Evolutionary conservation across 257 asterid species (phyloP).

Genomic region (Agastache rugosa): DNA sequence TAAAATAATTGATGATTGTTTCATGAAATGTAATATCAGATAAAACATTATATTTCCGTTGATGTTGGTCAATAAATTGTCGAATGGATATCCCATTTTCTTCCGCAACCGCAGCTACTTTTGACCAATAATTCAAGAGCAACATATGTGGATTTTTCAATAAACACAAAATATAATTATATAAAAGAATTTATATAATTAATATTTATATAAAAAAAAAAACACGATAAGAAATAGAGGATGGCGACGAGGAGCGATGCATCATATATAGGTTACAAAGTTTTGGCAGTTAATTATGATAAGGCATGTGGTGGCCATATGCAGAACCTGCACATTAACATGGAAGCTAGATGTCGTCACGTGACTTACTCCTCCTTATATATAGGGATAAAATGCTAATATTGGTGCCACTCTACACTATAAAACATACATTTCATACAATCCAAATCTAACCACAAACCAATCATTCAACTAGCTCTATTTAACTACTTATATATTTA

Average conservation of each 20-base stretch:
- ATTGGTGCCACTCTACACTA: not conserved
- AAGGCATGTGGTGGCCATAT: conserved; percentile 46
- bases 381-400: not conserved
- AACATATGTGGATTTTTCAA: not conserved
- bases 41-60: not conserved
- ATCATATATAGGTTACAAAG: not conserved
- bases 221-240: not conserved
- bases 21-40: not conserved
- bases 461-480: not conserved
- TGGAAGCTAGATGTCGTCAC: conserved; percentile 51
- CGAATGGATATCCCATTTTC: not conserved
- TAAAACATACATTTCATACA: not conserved
- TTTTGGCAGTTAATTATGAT: conserved; percentile 18
- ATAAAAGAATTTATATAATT: no score
- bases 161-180: not conserved
- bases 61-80: no score
- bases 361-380: conserved; percentile 28
- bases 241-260: not conserved
- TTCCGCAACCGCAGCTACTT: not conserved
- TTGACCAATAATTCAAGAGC: not conserved
- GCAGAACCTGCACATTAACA: conserved; percentile 46
- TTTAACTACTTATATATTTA: not conserved
- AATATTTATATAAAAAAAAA: no score
- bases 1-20: not conserved
- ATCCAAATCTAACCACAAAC: conserved; percentile 21